phyloP scores from a whole-genome alignment of 2,329 filamentous ascomycete species.

The Amauroascus verrucosus region DNA sequence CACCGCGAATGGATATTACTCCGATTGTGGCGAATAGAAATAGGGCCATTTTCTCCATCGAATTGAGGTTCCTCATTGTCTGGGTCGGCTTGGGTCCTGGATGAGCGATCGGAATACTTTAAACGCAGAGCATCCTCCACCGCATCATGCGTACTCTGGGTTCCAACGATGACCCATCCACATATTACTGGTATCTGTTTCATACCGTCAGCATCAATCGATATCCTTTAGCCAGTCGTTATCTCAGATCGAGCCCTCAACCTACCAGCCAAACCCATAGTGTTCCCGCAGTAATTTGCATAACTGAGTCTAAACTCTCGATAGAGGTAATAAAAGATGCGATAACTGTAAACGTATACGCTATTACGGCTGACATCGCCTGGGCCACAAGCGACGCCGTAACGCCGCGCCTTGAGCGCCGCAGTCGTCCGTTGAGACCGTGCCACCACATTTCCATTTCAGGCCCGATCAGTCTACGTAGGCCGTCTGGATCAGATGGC shows the following conservation, averaged over 20 bases:
- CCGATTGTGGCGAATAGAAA: background rate
- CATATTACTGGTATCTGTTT: conserved; percentile 4
- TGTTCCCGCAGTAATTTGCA: conserved; percentile 5
- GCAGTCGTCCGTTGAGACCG: conserved; percentile 4
- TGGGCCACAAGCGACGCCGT: conserved; percentile 6
- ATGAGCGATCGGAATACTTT: background rate
- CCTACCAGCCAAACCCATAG: conserved; percentile 4
- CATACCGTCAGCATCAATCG: background rate
- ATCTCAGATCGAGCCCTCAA: background rate
- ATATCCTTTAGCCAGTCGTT: background rate
- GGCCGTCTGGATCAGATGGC: background rate
- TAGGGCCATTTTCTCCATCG: background rate
- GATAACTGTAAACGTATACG: conserved; percentile 6
- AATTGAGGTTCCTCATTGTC: background rate
- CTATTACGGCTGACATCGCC: conserved; percentile 1
- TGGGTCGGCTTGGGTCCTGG: background rate
- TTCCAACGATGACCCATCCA: conserved; percentile 8
- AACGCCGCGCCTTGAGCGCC: conserved; percentile 4
- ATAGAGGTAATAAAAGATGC: background rate
- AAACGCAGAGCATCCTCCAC: conserved; percentile 3
- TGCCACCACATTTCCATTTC: conserved; percentile 5
- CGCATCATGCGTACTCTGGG: conserved; percentile 6
- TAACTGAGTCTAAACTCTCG: conserved; percentile 1
- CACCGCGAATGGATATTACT: background rate
- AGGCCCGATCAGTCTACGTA: background rate